Conservation (phyloP, 371 early-diverging fungal species). For the Apophysomyces trapeziformis region DNA sequence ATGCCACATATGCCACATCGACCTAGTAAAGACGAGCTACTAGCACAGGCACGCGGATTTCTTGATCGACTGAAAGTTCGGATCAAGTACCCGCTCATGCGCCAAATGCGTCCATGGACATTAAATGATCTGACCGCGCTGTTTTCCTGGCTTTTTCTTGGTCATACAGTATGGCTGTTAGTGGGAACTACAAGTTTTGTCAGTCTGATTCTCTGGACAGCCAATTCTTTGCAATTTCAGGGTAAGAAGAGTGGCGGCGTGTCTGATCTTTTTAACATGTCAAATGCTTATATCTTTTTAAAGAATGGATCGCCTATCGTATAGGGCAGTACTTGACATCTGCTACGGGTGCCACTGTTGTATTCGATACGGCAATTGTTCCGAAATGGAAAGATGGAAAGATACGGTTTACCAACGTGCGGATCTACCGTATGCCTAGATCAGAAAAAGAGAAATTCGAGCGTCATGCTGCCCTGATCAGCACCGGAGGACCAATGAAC, state of each 20-base stretch:
- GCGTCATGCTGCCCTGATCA: constrained; percentile 36
- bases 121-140: constrained; percentile 90
- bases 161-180: constrained; percentile 83
- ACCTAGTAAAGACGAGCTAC: constrained; percentile 48
- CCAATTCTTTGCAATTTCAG: constrained; percentile 90
- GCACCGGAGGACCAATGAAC: constrained; percentile 15
- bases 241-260: constrained; percentile 46
- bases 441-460: constrained; percentile 49
- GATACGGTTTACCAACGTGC: constrained; percentile 86
- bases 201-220: constrained; percentile 77
- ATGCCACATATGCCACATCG: constrained; percentile 29
- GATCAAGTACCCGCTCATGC: constrained; percentile 63
- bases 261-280: constrained; percentile 1
- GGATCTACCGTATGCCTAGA: constrained; percentile 56
- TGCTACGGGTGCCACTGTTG: constrained; percentile 83
- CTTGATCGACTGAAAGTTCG: constrained; percentile 59
- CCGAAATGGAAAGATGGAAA: constrained; percentile 94
- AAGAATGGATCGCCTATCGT: constrained; percentile 79
- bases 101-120: constrained; percentile 79
- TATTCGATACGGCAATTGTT: constrained; percentile 89
- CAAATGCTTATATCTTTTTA: not conserved
- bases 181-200: constrained; percentile 92
- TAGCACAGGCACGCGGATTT: constrained; percentile 54
- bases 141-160: constrained; percentile 89
- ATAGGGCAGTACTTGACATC: constrained; percentile 82